Evolutionary conservation across 2,329 filamentous ascomycete species (phyloP).

Genomic region (Myriosclerotinia duriaeana): DNA sequence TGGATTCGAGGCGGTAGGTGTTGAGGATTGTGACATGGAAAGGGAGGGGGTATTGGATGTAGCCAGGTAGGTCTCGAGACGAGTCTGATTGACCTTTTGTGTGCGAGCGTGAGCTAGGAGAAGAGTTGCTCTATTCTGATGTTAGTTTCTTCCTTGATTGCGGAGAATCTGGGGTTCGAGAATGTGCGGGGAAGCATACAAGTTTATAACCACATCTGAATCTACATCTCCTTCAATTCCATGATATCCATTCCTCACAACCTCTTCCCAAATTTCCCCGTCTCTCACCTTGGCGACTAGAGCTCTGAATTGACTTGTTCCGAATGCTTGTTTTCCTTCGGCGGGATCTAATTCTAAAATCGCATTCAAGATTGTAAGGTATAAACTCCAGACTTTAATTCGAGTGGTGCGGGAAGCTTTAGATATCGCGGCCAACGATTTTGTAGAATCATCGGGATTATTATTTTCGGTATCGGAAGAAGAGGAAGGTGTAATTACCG

Average conservation of each 20-base stretch:
- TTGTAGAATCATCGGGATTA: slow-evolving; percentile 45
- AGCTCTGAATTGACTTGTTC: slow-evolving; percentile 78
- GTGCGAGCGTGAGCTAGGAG: slow-evolving; percentile 85
- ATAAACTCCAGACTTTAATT: slow-evolving; percentile 97
- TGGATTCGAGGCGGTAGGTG: slow-evolving; percentile 51
- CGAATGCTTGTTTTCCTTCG: slow-evolving; percentile 87
- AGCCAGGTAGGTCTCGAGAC: slow-evolving; percentile 85
- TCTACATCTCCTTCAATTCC: slow-evolving; percentile 89
- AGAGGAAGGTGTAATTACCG: slow-evolving; percentile 64
- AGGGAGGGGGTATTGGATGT: slow-evolving; percentile 71
- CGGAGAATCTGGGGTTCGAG: slow-evolving; percentile 20
- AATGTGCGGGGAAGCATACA: slow-evolving; percentile 53
- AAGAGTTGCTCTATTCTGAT: slow-evolving; percentile 69
- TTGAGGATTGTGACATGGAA: slow-evolving; percentile 70
- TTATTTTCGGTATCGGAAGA: slow-evolving; percentile 39
- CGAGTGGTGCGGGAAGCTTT: slow-evolving; percentile 77
- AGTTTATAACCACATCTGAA: slow-evolving; percentile 86
- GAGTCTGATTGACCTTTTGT: slow-evolving; percentile 80
- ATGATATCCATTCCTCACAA: slow-evolving; percentile 82
- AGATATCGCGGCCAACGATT: slow-evolving; percentile 60
- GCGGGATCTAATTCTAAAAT: slow-evolving; percentile 85
- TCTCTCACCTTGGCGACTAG: slow-evolving; percentile 83
- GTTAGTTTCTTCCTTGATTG: slow-evolving; percentile 29
- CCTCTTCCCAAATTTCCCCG: slow-evolving; percentile 91
- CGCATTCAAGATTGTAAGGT: slow-evolving; percentile 88